Evolutionary conservation across 169 alveolate genomes (phyloP).

Genomic region (Cytauxzoon felis): DNA sequence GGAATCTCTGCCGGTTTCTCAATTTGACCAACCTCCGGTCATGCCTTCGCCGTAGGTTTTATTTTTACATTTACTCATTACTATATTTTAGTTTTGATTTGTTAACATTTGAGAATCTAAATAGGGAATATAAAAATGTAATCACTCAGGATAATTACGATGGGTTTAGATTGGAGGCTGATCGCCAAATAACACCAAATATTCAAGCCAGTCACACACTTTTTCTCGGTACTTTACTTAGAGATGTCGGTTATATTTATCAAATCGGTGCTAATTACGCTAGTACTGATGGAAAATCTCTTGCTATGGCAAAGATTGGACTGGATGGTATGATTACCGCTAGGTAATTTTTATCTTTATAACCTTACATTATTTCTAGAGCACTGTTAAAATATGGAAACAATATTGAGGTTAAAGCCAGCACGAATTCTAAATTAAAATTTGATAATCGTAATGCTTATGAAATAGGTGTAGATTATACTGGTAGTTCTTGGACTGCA

Average conservation of each 20-base stretch:
- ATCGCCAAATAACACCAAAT: constrained; percentile 75
- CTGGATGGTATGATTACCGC: constrained; percentile 81
- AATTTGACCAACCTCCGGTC: constrained; percentile 15
- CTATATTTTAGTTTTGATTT: constrained; percentile 32
- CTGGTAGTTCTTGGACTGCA: constrained; percentile 75
- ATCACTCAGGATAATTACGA: constrained; percentile 86
- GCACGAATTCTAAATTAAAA: constrained; percentile 75
- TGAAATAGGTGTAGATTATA: constrained; percentile 81
- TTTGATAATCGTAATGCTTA: constrained; percentile 79
- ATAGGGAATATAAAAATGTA: constrained; percentile 81
- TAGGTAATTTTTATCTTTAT: constrained; percentile 30
- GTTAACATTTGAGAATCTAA: constrained; percentile 71
- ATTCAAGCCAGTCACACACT: constrained; percentile 83
- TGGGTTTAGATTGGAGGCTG: constrained; percentile 88
- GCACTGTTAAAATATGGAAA: constrained; percentile 63
- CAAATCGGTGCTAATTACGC: constrained; percentile 86
- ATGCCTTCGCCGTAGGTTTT: constrained; percentile 12
- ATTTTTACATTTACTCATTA: neutral
- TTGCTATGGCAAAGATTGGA: constrained; percentile 77
- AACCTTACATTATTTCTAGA: constrained; percentile 5
- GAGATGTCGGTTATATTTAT: constrained; percentile 80
- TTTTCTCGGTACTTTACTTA: constrained; percentile 78
- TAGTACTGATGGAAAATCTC: constrained; percentile 72
- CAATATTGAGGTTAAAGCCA: constrained; percentile 73
- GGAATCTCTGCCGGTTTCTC: neutral